Percentiles rank a stretch among this genome's conserved stretches.
phyloP scores from a whole-genome alignment of 2,329 filamentous ascomycete genomes.

The Dendrostoma leiphaemia region DNA sequence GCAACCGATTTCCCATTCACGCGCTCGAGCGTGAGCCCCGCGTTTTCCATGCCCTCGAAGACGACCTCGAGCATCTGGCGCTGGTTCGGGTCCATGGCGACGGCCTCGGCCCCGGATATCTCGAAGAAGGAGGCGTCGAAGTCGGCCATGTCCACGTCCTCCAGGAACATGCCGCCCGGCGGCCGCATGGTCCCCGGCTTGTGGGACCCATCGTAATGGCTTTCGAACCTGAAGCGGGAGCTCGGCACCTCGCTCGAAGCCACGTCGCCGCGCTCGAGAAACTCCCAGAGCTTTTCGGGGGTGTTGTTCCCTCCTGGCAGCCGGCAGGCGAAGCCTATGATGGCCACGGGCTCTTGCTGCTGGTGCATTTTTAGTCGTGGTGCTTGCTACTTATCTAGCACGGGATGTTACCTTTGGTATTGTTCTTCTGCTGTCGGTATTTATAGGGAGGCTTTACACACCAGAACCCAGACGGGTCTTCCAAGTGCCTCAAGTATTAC shows the following conservation, averaged over 20 bases:
- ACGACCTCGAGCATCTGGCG: constrained; percentile 23
- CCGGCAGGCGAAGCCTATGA: constrained; percentile 41
- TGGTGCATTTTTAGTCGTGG: not conserved
- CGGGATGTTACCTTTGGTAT: not conserved
- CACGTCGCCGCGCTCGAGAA: constrained; percentile 30
- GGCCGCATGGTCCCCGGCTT: constrained; percentile 34
- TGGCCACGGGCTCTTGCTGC: constrained; percentile 33
- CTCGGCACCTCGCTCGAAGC: constrained; percentile 28
- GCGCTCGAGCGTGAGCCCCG: constrained; percentile 14
- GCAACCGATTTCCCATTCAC: constrained; percentile 3
- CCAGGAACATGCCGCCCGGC: constrained; percentile 23
- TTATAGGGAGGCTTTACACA: too few relatives aligned
- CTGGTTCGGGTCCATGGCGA: constrained; percentile 24
- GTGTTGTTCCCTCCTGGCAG: constrained; percentile 35
- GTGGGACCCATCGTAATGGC: constrained; percentile 34
- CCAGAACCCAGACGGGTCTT: too few relatives aligned
- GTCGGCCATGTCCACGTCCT: constrained; percentile 29
- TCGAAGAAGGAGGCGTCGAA: constrained; percentile 34
- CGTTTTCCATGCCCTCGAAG: constrained; percentile 23
- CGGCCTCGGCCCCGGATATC: constrained; percentile 17
- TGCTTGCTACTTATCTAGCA: not conserved
- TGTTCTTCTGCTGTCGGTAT: not conserved
- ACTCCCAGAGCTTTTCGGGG: constrained; percentile 36
- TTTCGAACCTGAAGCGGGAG: constrained; percentile 31
- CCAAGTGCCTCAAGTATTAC: too few relatives aligned